These are phyloP conservation scores for Albophoma yamanashiensis DNA, from an alignment of 2,329 filamentous ascomycete species.

Conservation along the genomic window DNA sequence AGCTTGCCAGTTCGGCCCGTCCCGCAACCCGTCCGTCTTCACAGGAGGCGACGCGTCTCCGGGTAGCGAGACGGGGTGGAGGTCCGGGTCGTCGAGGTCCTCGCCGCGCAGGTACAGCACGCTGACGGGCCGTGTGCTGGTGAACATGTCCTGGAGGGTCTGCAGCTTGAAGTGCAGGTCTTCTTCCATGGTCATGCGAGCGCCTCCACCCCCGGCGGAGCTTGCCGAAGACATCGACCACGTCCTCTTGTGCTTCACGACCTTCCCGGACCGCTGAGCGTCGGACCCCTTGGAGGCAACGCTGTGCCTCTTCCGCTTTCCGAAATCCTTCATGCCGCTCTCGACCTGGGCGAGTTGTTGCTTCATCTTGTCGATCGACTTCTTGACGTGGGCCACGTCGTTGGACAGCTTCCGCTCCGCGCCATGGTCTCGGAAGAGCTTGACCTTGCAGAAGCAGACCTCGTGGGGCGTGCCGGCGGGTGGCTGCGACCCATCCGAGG, in stretches of 20 bases:
- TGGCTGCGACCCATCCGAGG: constrained; percentile 37
- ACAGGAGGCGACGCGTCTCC: constrained; percentile 55
- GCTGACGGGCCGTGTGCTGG: constrained; percentile 68
- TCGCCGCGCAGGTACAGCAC: constrained; percentile 68
- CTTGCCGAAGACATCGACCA: constrained; percentile 87
- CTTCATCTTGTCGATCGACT: constrained; percentile 91
- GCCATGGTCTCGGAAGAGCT: constrained; percentile 91
- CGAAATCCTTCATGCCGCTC: constrained; percentile 55
- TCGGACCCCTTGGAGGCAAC: constrained; percentile 35
- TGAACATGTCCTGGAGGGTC: constrained; percentile 79
- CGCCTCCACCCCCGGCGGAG: constrained; percentile 37
- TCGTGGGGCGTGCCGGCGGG: constrained; percentile 44
- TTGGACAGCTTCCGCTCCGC: constrained; percentile 93
- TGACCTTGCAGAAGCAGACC: constrained; percentile 92
- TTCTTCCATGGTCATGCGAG: constrained; percentile 51
- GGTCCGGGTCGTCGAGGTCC: constrained; percentile 68
- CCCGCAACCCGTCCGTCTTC: constrained; percentile 33
- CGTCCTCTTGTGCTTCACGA: constrained; percentile 81
- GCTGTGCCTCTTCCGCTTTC: constrained; percentile 50
- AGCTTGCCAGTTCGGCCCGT: constrained; percentile 37
- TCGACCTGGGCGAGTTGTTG: constrained; percentile 80
- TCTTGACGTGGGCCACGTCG: constrained; percentile 89
- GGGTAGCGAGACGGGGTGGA: constrained; percentile 63
- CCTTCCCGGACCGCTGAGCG: constrained; percentile 62
- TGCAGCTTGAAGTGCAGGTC: constrained; percentile 71